Evolutionary conservation across 2,329 filamentous ascomycete genomes (phyloP).

Genomic region (Malbranchea zuffiana): DNA sequence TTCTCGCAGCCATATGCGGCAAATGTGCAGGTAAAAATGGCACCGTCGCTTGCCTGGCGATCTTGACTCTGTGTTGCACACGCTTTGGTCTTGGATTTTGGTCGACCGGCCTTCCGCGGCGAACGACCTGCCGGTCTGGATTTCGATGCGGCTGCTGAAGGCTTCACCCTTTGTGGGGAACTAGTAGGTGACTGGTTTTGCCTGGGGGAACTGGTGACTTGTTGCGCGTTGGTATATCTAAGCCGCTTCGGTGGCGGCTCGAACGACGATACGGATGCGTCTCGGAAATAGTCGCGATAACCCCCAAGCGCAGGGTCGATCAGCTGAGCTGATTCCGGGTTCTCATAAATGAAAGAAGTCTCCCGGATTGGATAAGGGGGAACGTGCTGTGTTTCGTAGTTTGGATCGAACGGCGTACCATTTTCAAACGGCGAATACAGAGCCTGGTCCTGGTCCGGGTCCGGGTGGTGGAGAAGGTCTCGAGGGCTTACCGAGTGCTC

Average conservation of each 20-base stretch:
- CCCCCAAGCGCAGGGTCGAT: slow-evolving; percentile 3
- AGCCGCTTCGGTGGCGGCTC: slow-evolving; percentile 9
- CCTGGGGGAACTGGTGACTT: too few relatives aligned
- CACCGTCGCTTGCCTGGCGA: slow-evolving; percentile 8
- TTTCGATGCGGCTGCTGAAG: too few relatives aligned
- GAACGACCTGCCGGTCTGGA: too few relatives aligned
- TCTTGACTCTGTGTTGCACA: too few relatives aligned
- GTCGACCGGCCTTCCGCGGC: too few relatives aligned
- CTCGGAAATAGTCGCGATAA: not conserved
- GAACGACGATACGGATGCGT: not conserved
- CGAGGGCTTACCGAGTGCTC: slow-evolving; percentile 14
- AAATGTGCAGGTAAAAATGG: slow-evolving; percentile 63
- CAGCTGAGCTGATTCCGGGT: not conserved
- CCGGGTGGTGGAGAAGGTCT: slow-evolving; percentile 20
- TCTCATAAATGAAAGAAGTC: slow-evolving; percentile 1
- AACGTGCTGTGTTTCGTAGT: slow-evolving; percentile 1
- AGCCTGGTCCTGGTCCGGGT: slow-evolving; percentile 16
- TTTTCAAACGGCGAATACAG: slow-evolving; percentile 5
- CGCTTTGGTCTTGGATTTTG: too few relatives aligned
- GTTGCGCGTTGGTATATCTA: too few relatives aligned
- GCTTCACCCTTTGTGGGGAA: too few relatives aligned
- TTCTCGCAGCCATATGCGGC: slow-evolving; percentile 62
- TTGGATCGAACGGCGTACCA: too few relatives aligned
- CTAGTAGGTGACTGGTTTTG: too few relatives aligned
- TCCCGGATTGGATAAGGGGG: not conserved